Percentiles rank a stretch among this genome's conserved stretches.
These are phyloP conservation scores for Pseudogymnoascus sp. DNA, from an alignment of 2,329 filamentous ascomycete genomes.

Conservation along the genomic window DNA sequence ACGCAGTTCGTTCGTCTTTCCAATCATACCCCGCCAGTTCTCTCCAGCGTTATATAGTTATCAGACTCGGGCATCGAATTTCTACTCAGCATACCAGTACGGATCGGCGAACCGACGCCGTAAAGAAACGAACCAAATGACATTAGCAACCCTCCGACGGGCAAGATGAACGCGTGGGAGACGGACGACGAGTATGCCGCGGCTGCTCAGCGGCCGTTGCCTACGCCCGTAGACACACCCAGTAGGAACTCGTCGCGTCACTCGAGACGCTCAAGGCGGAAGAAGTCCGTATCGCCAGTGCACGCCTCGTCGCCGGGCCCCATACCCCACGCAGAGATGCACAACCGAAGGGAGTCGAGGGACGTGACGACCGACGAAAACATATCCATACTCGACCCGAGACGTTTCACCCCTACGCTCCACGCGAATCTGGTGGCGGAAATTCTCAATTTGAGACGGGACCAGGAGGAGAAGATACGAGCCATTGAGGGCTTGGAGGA, in stretches of 20 bases:
- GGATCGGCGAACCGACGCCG: neutral
- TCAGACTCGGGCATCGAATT: neutral
- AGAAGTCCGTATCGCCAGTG: conserved; percentile 55
- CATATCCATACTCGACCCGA: conserved; percentile 67
- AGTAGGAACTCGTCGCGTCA: conserved; percentile 64
- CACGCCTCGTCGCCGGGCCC: conserved; percentile 52
- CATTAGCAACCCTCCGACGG: neutral
- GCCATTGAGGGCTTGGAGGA: conserved; percentile 79
- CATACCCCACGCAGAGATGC: conserved; percentile 40
- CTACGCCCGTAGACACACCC: conserved; percentile 63
- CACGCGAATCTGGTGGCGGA: conserved; percentile 93
- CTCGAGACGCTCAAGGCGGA: conserved; percentile 43
- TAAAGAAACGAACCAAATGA: neutral
- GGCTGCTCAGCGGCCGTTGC: conserved; percentile 50
- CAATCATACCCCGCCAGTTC: neutral
- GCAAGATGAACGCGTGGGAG: conserved; percentile 49
- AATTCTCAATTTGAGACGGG: conserved; percentile 76
- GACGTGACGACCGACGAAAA: conserved; percentile 59
- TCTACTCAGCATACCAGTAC: neutral
- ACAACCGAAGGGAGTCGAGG: conserved; percentile 40
- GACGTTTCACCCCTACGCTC: conserved; percentile 87
- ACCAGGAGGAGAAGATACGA: conserved; percentile 82
- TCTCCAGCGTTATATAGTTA: neutral
- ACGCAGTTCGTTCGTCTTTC: neutral
- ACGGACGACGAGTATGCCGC: conserved; percentile 53